Percentiles rank a stretch among this genome's conserved stretches.
Conservation (phyloP, 768 basidiomycete genomes). For the Chalciporus piperatus region DNA sequence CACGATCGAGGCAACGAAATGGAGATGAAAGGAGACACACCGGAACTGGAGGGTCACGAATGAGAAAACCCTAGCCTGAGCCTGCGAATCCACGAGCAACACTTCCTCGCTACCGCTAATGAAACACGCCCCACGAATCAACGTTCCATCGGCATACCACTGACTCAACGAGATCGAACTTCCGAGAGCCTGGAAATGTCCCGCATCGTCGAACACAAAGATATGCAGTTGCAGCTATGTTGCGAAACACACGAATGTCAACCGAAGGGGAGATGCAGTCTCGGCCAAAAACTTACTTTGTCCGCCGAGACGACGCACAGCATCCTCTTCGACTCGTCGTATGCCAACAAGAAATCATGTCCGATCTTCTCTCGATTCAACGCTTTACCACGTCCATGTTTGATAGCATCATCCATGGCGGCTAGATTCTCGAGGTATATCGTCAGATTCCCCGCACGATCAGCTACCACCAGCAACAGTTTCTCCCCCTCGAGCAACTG, state of each 20-base stretch:
- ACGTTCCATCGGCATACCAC: conserved; percentile 38
- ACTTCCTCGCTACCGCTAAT: conserved; percentile 36
- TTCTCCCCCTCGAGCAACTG: conserved; percentile 42
- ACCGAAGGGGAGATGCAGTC: not conserved
- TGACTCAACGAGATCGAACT: conserved; percentile 35
- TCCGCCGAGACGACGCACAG: conserved; percentile 17
- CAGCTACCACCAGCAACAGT: conserved; percentile 40
- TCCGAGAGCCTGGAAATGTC: conserved; percentile 38
- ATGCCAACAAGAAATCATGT: conserved; percentile 42
- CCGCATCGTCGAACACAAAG: conserved; percentile 38
- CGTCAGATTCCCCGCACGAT: conserved; percentile 26
- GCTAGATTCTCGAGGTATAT: conserved; percentile 39
- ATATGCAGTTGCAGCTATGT: conserved; percentile 36
- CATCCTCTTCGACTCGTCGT: conserved; percentile 50
- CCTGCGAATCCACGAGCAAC: conserved; percentile 40
- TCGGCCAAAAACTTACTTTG: no score
- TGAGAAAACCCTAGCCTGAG: conserved; percentile 45
- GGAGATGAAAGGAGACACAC: conserved; percentile 23
- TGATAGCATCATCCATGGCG: conserved; percentile 33
- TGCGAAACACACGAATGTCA: not conserved
- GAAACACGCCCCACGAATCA: conserved; percentile 38
- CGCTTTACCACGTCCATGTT: conserved; percentile 22
- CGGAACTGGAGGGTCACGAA: conserved; percentile 47
- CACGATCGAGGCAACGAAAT: not conserved
- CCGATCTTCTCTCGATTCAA: conserved; percentile 49